Evolutionary conservation across 768 basidiomycete species (phyloP).

Genomic region (Sporobolomyces pararoseus): DNA sequence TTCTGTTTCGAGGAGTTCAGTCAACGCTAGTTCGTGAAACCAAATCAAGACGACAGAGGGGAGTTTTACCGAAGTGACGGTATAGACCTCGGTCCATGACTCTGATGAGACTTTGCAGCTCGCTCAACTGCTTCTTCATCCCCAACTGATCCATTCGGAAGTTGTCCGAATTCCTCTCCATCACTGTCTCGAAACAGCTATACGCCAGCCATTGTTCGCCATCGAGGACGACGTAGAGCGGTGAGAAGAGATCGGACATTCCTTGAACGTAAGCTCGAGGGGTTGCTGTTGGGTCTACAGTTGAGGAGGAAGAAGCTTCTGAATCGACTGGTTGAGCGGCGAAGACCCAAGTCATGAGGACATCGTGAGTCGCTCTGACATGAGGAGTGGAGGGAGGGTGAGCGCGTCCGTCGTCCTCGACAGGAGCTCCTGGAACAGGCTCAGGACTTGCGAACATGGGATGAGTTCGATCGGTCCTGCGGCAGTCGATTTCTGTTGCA

Average conservation of each 20-base stretch:
- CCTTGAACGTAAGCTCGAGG: constrained; percentile 90
- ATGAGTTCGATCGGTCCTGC: constrained; percentile 91
- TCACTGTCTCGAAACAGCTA: constrained; percentile 92
- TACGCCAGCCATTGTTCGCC: constrained; percentile 87
- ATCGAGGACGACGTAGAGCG: constrained; percentile 84
- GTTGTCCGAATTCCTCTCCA: constrained; percentile 93
- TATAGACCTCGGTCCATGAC: constrained; percentile 96
- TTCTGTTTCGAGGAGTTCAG: constrained; percentile 52
- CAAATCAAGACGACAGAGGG: not conserved
- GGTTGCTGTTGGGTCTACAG: not conserved
- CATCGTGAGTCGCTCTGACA: constrained; percentile 76
- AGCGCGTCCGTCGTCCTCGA: constrained; percentile 58
- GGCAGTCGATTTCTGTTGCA: constrained; percentile 77
- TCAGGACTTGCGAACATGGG: constrained; percentile 65
- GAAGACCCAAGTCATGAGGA: constrained; percentile 75
- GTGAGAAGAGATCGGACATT: constrained; percentile 94
- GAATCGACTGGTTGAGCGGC: not conserved
- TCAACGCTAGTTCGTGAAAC: constrained; percentile 14
- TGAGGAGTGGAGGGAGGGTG: constrained; percentile 88
- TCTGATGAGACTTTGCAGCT: constrained; percentile 80
- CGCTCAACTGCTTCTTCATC: constrained; percentile 89
- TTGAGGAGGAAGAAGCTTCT: not conserved
- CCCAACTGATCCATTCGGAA: constrained; percentile 95
- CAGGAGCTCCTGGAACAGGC: constrained; percentile 12
- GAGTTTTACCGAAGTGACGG: constrained; percentile 56